Evolutionary conservation across 2,329 filamentous ascomycete genomes (phyloP).

Genomic region (Penicillium sp.): DNA sequence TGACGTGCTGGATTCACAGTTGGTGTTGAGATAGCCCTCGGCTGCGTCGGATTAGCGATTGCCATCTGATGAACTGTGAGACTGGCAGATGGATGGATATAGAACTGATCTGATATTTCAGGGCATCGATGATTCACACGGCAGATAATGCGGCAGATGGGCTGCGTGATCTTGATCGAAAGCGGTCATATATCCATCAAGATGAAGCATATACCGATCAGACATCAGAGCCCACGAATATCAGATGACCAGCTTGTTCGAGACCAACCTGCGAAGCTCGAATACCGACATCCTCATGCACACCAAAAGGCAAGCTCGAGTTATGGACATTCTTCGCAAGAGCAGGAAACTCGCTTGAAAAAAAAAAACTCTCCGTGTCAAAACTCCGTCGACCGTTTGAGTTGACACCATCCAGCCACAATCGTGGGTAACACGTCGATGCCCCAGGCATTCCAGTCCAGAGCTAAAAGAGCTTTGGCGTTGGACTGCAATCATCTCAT

Average conservation of each 20-base stretch:
- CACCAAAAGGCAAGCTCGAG: slow-evolving; percentile 44
- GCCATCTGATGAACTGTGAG: slow-evolving; percentile 44
- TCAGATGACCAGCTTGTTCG: neutral
- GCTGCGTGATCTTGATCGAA: slow-evolving; percentile 49
- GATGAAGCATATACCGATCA: no score
- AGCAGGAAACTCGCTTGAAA: slow-evolving; percentile 44
- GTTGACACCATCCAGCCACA: slow-evolving; percentile 55
- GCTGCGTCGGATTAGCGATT: slow-evolving; percentile 50
- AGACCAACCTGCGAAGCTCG: slow-evolving; percentile 36
- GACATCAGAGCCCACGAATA: no score
- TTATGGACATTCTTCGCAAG: slow-evolving; percentile 42
- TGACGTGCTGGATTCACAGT: slow-evolving; percentile 39
- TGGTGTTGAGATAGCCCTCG: slow-evolving; percentile 42
- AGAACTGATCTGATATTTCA: slow-evolving; percentile 47
- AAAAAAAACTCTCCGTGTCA: slow-evolving; percentile 45
- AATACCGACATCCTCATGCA: slow-evolving; percentile 47
- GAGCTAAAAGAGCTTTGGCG: slow-evolving; percentile 53
- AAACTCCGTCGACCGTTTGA: slow-evolving; percentile 37
- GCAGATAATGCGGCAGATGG: slow-evolving; percentile 39
- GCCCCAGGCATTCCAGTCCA: slow-evolving; percentile 54
- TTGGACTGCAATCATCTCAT: slow-evolving; percentile 51
- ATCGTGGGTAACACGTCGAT: slow-evolving; percentile 56
- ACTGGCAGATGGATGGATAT: no score
- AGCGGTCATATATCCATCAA: no score
- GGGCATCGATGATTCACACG: slow-evolving; percentile 41